A percentile compares a stretch with the other conserved stretches of the same genome.
phyloP scores from a whole-genome alignment of 1,139 yeast genomes.

The Saccharomycopsis hybrid region DNA sequence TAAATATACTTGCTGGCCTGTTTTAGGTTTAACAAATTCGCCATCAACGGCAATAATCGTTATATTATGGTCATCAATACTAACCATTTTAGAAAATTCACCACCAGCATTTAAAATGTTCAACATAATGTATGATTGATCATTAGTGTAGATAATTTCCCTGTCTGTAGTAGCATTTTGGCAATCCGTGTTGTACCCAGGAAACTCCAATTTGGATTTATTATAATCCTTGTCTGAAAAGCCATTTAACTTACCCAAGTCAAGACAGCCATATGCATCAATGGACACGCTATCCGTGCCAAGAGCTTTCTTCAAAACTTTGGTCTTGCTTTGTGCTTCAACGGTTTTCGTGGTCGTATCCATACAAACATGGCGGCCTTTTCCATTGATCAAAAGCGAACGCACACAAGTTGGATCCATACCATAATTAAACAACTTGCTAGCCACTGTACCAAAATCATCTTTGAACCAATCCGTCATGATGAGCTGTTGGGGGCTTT shows the following conservation, averaged over 20 bases:
- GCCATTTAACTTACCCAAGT: conserved; percentile 18
- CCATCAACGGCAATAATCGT: conserved; percentile 33
- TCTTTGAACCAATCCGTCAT: conserved; percentile 30
- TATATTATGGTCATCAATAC: conserved; percentile 34
- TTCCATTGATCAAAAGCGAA: conserved; percentile 33
- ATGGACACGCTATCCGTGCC: conserved; percentile 6
- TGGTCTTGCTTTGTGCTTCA: background rate
- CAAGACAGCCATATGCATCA: conserved; percentile 21
- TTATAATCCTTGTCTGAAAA: conserved; percentile 16
- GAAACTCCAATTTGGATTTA: conserved; percentile 25
- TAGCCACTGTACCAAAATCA: conserved; percentile 28
- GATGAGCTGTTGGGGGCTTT: conserved; percentile 26
- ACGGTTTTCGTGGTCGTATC: conserved; percentile 22
- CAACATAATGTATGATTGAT: conserved; percentile 23
- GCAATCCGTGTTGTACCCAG: conserved; percentile 29
- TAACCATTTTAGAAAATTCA: conserved; percentile 31
- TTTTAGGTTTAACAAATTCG: conserved; percentile 28
- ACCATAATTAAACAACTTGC: conserved; percentile 24
- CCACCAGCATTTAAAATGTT: conserved; percentile 34
- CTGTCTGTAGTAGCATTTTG: conserved; percentile 25
- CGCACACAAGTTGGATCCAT: conserved; percentile 34
- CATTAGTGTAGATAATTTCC: conserved; percentile 26
- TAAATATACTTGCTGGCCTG: conserved; percentile 27
- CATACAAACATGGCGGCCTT: conserved; percentile 30
- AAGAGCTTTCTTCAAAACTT: conserved; percentile 15